phyloP scores from a whole-genome alignment of 2,329 filamentous ascomycete genomes.

The Clonostachys rosea region DNA sequence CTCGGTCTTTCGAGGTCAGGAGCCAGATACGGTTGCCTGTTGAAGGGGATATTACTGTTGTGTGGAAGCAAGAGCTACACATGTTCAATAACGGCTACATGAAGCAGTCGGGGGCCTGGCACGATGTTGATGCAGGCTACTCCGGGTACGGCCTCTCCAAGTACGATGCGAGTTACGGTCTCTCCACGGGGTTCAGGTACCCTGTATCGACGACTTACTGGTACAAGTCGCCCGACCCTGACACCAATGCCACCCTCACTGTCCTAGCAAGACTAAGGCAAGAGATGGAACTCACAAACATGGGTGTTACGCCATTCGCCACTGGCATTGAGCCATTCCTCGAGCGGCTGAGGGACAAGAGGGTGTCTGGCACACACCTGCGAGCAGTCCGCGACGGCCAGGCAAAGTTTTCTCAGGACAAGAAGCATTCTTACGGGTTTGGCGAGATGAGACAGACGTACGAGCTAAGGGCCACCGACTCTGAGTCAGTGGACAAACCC shows the following conservation, averaged over 20 bases:
- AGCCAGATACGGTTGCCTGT: slow-evolving; percentile 40
- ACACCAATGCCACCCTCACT: slow-evolving; percentile 5
- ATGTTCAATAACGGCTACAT: slow-evolving; percentile 49
- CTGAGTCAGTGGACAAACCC: neutral
- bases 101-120: slow-evolving; percentile 24
- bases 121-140: slow-evolving; percentile 21
- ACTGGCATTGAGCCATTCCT: slow-evolving; percentile 55
- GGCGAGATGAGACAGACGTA: neutral
- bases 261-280: slow-evolving; percentile 30
- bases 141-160: slow-evolving; percentile 5
- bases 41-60: slow-evolving; percentile 13
- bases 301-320: slow-evolving; percentile 42
- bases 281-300: slow-evolving; percentile 27
- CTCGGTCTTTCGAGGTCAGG: slow-evolving; percentile 55
- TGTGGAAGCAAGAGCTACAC: slow-evolving; percentile 55
- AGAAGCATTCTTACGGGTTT: neutral
- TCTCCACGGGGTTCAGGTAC: slow-evolving; percentile 7
- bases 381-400: neutral
- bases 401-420: neutral
- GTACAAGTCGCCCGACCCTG: neutral
- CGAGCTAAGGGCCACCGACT: neutral
- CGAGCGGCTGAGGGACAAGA: neutral
- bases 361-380: neutral
- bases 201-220: slow-evolving; percentile 4
- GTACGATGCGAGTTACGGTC: neutral